Base-by-base conservation (phyloP, 1,284 basidiomycete species). In the Tranzscheliella williamsii region DNA sequence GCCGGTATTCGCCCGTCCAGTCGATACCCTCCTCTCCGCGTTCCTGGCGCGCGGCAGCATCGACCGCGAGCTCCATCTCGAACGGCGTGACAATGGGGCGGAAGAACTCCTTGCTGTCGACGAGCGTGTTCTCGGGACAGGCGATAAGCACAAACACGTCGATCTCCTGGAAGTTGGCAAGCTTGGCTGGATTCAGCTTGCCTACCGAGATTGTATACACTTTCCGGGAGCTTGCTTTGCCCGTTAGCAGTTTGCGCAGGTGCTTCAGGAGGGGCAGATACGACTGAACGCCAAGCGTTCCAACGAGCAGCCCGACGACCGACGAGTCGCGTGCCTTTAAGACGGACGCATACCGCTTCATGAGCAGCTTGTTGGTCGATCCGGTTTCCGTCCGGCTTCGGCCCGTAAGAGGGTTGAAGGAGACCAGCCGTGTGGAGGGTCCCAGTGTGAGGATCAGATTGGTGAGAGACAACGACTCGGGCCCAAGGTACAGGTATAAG, bases 61-160 rank as follows among this genome's bases (percentile, higher is more conserved):
- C 77, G 15, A 98, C 81, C 0, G 93, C 91, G 3, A 95, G 79
- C 67, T 89, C 85, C 31, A 97, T 82, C 77, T 98, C 95, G 77
- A 86, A 96, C 0, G 95, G 95, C 1, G 94, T 97, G 20, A 98
- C 84, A 42, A 99, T 94, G 0, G 94, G 93, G 17, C 85, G 82
- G 45, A 87, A 82, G 75, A 93, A 98, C 20, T 96, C 93, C 86
- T 63, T 67, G 0, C 87, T 83, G 38, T 95, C 90, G 15, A 95
- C 84, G 29, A 97, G 78, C 39, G 89, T 91, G 68, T 94, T 94
- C 76, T 98, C 94, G 0, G 88, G 87, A 78, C 94, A 98, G 1
- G 93, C 93, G 1, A 96, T 87, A 48, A 97, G 83, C 5, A 98
- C 87, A 71, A 93, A 98, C 71, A 91, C 93, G 74, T 97, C 94